Percentiles rank a stretch among this genome's conserved stretches.
phyloP scores from a whole-genome alignment of 495 filamentous ascomycete species.

The Neurospora tetraspora region DNA sequence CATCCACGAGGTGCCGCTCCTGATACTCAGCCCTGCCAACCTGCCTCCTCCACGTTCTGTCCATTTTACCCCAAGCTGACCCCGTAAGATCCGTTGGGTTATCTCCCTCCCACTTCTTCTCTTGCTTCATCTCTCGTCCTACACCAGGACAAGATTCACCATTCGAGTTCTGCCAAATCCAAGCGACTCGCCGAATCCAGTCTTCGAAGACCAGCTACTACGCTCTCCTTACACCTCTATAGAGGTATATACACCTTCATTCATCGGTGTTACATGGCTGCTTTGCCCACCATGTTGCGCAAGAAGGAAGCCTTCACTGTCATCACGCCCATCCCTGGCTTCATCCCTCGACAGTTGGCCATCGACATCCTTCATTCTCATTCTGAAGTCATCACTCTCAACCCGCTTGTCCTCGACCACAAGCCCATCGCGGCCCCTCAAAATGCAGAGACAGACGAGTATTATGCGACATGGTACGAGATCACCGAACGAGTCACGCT shows the following conservation, averaged over 20 bases:
- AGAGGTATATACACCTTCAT: not conserved
- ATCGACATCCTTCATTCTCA: slow-evolving; percentile 45
- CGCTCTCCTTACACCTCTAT: not conserved
- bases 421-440: slow-evolving; percentile 51
- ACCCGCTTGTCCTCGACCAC: slow-evolving; percentile 61
- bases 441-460: slow-evolving; percentile 57
- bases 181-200: not conserved
- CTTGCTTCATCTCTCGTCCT: slow-evolving; percentile 1
- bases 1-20: not conserved
- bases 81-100: slow-evolving; percentile 1
- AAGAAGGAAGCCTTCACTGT: slow-evolving; percentile 40
- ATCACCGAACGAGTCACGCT: slow-evolving; percentile 55
- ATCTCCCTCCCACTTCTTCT: not conserved
- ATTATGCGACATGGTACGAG: slow-evolving; percentile 62
- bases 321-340: slow-evolving; percentile 38
- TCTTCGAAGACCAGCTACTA: not conserved
- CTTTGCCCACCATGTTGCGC: slow-evolving; percentile 28
- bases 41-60: not conserved
- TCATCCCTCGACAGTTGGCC: slow-evolving; percentile 37
- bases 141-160: not conserved
- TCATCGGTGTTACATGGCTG: not conserved
- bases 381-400: slow-evolving; percentile 63
- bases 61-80: not conserved
- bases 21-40: not conserved
- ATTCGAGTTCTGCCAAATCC: not conserved